A percentile compares a stretch with the other conserved stretches of the same genome.
Evolutionary conservation across 768 basidiomycete genomes (phyloP).

Genomic region (Kwoniella sp.): DNA sequence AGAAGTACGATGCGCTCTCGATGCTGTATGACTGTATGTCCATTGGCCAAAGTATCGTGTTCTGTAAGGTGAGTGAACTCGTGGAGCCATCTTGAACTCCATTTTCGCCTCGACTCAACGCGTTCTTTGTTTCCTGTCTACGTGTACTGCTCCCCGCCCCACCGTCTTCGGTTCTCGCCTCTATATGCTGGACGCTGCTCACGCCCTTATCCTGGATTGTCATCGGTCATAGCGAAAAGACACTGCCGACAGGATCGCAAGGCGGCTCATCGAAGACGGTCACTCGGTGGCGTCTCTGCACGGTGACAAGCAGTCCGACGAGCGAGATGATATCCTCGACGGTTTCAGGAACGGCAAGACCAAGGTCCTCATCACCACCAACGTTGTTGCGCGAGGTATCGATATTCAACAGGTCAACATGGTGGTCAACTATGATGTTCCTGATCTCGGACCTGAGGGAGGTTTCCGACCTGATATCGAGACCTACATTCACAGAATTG

Average conservation of each 20-base stretch:
- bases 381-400: conserved; percentile 97
- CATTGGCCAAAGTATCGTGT: conserved; percentile 97
- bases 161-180: too few species aligned
- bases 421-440: conserved; percentile 99
- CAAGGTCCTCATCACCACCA: conserved; percentile 97
- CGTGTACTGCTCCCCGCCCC: conserved; percentile 3
- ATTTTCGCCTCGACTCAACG: too few species aligned
- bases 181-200: too few species aligned
- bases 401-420: conserved; percentile 99
- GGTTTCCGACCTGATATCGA: conserved; percentile 76
- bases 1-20: conserved; percentile 94
- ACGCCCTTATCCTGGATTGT: too few species aligned
- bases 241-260: conserved; percentile 88
- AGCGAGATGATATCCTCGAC: conserved; percentile 91
- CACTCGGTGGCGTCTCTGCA: conserved; percentile 96
- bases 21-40: conserved; percentile 86
- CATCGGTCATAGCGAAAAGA: conserved; percentile 79
- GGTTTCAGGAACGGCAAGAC: conserved; percentile 93
- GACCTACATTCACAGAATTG: conserved; percentile 97
- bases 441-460: conserved; percentile 62
- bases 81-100: not conserved
- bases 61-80: conserved; percentile 73
- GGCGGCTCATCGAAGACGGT: conserved; percentile 86
- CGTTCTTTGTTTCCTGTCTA: not conserved
- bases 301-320: conserved; percentile 84